These are phyloP conservation scores for Grosmannia penicillata DNA, from an alignment of 2,329 filamentous ascomycete genomes.

Conservation along the genomic window DNA sequence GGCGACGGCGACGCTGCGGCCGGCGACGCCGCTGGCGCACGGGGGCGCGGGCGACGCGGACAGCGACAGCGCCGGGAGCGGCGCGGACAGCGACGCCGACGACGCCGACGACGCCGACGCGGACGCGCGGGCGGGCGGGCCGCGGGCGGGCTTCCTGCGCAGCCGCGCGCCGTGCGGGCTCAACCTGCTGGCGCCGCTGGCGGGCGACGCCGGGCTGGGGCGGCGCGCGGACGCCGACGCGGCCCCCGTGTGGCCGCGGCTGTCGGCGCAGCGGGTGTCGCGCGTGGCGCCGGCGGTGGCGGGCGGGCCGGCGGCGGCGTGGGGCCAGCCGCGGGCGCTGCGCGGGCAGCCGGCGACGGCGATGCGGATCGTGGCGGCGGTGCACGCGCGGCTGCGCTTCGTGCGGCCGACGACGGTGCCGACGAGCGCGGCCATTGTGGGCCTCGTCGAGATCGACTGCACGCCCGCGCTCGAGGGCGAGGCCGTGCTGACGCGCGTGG, in stretches of 20 bases:
- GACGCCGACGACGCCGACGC: too few relatives aligned
- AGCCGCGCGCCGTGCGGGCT: conserved; percentile 54
- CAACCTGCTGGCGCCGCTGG: conserved; percentile 65
- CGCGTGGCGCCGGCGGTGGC: conserved; percentile 56
- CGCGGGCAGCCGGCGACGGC: conserved; percentile 38
- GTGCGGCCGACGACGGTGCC: conserved; percentile 46
- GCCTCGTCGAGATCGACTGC: conserved; percentile 60
- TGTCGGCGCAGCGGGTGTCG: conserved; percentile 62
- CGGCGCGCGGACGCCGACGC: conserved; percentile 31
- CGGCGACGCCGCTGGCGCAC: conserved; percentile 29
- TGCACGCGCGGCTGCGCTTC: conserved; percentile 61
- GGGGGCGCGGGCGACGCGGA: too few relatives aligned
- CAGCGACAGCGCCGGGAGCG: too few relatives aligned
- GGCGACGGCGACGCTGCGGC: conserved; percentile 44
- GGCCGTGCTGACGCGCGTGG: conserved; percentile 44
- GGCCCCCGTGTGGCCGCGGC: conserved; percentile 30
- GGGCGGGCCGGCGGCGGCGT: conserved; percentile 43
- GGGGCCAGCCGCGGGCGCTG: conserved; percentile 48
- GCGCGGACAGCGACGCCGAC: too few relatives aligned
- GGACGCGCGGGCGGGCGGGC: too few relatives aligned
- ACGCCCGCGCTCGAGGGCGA: conserved; percentile 55
- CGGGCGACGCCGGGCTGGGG: conserved; percentile 43
- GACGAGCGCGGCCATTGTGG: conserved; percentile 46
- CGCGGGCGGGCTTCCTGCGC: conserved; percentile 43
- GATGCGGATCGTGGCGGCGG: conserved; percentile 50